Evolutionary conservation across 1,284 basidiomycete species (phyloP).

Genomic region (Caloboletus inedulis): DNA sequence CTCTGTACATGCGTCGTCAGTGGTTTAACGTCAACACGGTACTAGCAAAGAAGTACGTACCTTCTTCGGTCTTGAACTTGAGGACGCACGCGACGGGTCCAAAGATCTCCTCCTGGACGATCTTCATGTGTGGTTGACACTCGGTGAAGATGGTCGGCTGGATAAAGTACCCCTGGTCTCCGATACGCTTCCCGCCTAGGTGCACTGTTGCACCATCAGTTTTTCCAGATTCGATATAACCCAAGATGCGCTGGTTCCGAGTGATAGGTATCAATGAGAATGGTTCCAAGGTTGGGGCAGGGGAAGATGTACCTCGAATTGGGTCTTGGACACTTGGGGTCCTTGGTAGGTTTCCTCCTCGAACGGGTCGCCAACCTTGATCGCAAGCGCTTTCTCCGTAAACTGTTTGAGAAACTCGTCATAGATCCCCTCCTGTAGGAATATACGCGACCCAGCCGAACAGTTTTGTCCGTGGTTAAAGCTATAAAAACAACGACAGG

Average conservation of each 20-base stretch:
- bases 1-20: slow-evolving; percentile 33
- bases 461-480: slow-evolving; percentile 70
- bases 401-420: slow-evolving; percentile 53
- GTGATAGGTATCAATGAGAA: neutral
- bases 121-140: slow-evolving; percentile 59
- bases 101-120: slow-evolving; percentile 74
- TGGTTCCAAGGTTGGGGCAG: neutral
- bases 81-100: slow-evolving; percentile 40
- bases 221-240: slow-evolving; percentile 14
- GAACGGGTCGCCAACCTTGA: slow-evolving; percentile 70
- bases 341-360: slow-evolving; percentile 61
- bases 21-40: too few relatives aligned
- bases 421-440: slow-evolving; percentile 64
- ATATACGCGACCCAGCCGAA: slow-evolving; percentile 67
- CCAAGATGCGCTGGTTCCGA: slow-evolving; percentile 8
- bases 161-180: slow-evolving; percentile 55
- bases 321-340: slow-evolving; percentile 63
- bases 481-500: slow-evolving; percentile 34
- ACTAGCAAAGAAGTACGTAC: neutral
- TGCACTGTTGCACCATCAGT: slow-evolving; percentile 48
- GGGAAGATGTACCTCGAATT: slow-evolving; percentile 35
- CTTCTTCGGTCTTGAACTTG: slow-evolving; percentile 22
- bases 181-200: slow-evolving; percentile 60
- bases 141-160: slow-evolving; percentile 67
- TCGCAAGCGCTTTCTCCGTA: slow-evolving; percentile 43